Conservation (phyloP, 2,329 filamentous ascomycete species). For the Fusarium sp. region DNA sequence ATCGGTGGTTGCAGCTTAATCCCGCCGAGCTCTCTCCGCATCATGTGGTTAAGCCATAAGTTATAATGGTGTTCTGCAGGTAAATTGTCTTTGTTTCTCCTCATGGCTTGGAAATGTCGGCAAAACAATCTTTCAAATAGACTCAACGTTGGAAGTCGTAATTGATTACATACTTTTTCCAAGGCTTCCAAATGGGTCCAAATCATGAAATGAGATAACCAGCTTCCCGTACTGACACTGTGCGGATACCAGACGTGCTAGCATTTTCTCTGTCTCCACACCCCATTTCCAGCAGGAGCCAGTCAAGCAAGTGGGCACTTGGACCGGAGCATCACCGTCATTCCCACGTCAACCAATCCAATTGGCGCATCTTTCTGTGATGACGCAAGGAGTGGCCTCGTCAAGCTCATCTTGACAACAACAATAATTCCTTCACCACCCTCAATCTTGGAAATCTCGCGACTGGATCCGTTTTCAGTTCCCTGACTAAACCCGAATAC, state of each 20-base stretch:
- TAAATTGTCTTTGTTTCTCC: background rate
- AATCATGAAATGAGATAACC: slow-evolving; percentile 10
- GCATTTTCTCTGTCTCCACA: slow-evolving; percentile 26
- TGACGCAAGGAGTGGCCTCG: slow-evolving; percentile 38
- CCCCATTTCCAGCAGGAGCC: slow-evolving; percentile 25
- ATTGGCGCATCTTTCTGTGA: slow-evolving; percentile 33
- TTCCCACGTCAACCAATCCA: slow-evolving; percentile 30
- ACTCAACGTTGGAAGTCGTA: background rate
- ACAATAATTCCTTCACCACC: slow-evolving; percentile 23
- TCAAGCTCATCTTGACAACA: slow-evolving; percentile 20
- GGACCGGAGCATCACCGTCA: slow-evolving; percentile 32
- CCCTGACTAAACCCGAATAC: slow-evolving; percentile 11
- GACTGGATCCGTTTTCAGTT: slow-evolving; percentile 13
- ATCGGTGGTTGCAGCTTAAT: slow-evolving; percentile 7
- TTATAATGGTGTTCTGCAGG: background rate
- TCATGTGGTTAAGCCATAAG: background rate
- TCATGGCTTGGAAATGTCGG: background rate
- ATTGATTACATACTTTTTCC: background rate
- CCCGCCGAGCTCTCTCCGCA: background rate
- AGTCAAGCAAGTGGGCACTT: slow-evolving; percentile 17
- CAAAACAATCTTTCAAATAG: background rate
- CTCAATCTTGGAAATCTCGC: slow-evolving; percentile 12
- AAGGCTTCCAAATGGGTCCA: background rate
- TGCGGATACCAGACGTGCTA: slow-evolving; percentile 19
- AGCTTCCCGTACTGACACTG: slow-evolving; percentile 27